These are phyloP conservation scores for Pleurozium schreberi DNA, from an alignment of 225 moss, liverwort and hornwort genomes.

Conservation along the genomic window DNA sequence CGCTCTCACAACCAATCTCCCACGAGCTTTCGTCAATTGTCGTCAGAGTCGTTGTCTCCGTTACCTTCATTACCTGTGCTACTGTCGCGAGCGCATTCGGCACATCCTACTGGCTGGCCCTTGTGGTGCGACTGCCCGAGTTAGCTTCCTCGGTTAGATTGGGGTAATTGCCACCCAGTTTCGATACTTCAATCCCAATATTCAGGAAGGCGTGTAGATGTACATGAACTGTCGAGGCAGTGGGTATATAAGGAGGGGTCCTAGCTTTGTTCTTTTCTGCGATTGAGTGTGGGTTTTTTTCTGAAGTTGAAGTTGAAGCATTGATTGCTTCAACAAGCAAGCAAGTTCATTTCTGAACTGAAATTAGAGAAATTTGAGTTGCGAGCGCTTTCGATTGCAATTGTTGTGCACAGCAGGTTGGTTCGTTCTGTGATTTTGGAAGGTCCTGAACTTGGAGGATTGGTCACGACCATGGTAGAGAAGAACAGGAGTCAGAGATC, in stretches of 20 bases:
- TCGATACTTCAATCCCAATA: neutral
- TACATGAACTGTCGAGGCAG: neutral
- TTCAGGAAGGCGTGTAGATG: neutral
- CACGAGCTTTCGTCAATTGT: neutral
- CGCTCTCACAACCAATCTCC: neutral
- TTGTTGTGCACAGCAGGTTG: neutral
- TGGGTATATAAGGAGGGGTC: neutral
- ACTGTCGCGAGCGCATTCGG: neutral
- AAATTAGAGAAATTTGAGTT: neutral
- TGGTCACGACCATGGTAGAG: constrained; percentile 25
- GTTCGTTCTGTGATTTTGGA: neutral
- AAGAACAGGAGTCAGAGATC: constrained; percentile 29
- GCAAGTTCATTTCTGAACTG: neutral
- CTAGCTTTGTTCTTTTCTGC: neutral
- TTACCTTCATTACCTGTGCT: neutral
- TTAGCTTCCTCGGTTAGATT: neutral
- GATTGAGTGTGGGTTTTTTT: neutral
- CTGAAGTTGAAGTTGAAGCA: neutral
- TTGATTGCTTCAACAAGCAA: neutral
- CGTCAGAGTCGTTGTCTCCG: neutral
- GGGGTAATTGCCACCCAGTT: neutral
- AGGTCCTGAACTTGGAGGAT: neutral
- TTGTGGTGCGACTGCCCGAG: neutral
- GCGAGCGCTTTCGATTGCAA: neutral
- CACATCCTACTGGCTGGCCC: neutral